Percentiles rank a stretch among this genome's conserved stretches.
These are phyloP conservation scores for Terana coerulea DNA, from an alignment of 768 basidiomycete species.

Conservation along the genomic window DNA sequence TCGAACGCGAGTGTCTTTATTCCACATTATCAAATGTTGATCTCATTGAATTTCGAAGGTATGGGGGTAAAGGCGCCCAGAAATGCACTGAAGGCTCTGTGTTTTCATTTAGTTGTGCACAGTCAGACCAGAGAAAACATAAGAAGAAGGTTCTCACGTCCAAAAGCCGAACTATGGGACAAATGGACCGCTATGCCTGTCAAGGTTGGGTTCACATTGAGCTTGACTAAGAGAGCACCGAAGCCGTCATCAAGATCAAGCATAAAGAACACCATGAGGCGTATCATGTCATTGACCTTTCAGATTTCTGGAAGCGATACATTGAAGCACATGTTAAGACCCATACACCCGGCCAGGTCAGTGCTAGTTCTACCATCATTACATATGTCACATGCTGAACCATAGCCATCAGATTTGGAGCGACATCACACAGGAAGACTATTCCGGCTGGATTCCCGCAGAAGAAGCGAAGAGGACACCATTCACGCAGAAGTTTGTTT, in stretches of 20 bases:
- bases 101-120: conserved; percentile 4
- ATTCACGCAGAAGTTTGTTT: conserved; percentile 5
- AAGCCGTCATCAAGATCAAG: not conserved
- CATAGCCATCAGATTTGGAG: conserved; percentile 9
- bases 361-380: not conserved
- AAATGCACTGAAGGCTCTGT: not conserved
- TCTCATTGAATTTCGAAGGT: no score
- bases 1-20: no score
- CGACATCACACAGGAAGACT: conserved; percentile 7
- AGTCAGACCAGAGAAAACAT: not conserved
- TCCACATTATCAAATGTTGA: no score
- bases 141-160: not conserved
- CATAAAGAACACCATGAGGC: conserved; percentile 1
- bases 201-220: conserved; percentile 13
- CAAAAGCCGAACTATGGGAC: not conserved
- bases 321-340: not conserved
- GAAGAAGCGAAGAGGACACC: not conserved
- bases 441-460: not conserved
- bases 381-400: not conserved
- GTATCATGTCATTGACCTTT: conserved; percentile 7
- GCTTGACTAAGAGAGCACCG: not conserved
- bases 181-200: conserved; percentile 9
- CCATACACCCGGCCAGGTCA: conserved; percentile 2
- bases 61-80: not conserved
- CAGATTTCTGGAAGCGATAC: conserved; percentile 11